Conservation (phyloP, 768 basidiomycete species). For the Trametes meyenii region DNA sequence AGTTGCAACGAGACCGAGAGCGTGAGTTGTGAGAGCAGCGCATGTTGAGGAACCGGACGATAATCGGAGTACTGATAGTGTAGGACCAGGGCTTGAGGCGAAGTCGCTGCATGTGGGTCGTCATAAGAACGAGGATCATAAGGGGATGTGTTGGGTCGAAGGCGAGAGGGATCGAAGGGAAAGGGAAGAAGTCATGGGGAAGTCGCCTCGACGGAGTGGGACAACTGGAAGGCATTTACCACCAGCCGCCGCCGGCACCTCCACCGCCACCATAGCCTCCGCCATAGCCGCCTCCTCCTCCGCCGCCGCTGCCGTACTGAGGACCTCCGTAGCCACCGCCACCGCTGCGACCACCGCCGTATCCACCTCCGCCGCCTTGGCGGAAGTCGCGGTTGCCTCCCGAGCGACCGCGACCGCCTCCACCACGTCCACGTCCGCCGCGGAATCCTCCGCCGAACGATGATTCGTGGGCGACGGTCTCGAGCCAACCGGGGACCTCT, state of each 20-base stretch:
- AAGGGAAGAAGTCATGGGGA: not conserved
- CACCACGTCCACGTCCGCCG: constrained; percentile 62
- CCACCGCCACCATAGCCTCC: constrained; percentile 20
- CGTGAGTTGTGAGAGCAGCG: constrained; percentile 63
- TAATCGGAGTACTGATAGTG: constrained; percentile 12
- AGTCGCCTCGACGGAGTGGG: not conserved
- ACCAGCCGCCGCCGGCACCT: constrained; percentile 43
- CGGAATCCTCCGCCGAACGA: constrained; percentile 65
- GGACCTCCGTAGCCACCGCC: constrained; percentile 34
- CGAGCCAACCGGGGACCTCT: constrained; percentile 90
- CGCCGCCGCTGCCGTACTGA: constrained; percentile 40
- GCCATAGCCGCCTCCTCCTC: constrained; percentile 35
- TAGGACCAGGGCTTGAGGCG: constrained; percentile 20
- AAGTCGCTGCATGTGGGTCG: constrained; percentile 22
- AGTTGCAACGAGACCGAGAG: constrained; percentile 56
- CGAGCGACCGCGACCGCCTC: constrained; percentile 49
- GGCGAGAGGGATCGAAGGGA: constrained; percentile 27
- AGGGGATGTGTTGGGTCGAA: constrained; percentile 25
- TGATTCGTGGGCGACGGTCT: constrained; percentile 80
- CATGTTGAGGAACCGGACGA: constrained; percentile 44
- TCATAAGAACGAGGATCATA: constrained; percentile 32
- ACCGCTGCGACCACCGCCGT: constrained; percentile 34
- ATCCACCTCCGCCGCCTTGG: constrained; percentile 39
- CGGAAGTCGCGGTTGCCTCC: constrained; percentile 47
- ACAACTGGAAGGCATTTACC: constrained; percentile 39